Base-by-base conservation (phyloP, 2,329 filamentous ascomycete genomes). In the Pseudopyrenochaeta lycopersici region DNA sequence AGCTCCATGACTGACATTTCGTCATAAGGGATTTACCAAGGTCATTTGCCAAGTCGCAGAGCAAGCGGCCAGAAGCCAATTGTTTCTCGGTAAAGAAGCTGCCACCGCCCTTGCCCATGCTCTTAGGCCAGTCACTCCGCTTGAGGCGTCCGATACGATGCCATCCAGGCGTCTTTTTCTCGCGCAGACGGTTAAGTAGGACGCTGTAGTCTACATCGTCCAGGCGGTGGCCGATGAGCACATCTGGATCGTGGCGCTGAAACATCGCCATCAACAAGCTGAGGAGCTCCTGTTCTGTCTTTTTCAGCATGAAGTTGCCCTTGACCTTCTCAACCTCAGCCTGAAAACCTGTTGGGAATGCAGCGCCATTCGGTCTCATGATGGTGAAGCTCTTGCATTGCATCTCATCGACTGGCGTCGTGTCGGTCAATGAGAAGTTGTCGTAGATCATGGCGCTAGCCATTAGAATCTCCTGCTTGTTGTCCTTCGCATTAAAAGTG, bases 201-300 rank as follows among this genome's bases (percentile, higher is more conserved):
- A 97, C 88, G 64, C 92, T 96, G 74, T 96, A 96, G 73, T 99
- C 95, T 3, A 97, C 92, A 67, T 96, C 95, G 75, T 99, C 95
- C n/a, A 99, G 84, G 68, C 96, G 90, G 75, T 99, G 94, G 11
- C 95, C 95, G 63, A 98, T 84, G 31, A 99, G 85, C 27, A 97
- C 92, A 79, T 99, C 95, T 0, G 95, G 95, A 68, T 99, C 95
- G 56, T 90, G 88, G 27, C 89, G 85, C 67, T 96, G 91, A 33
- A 99, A 84, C 66, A 97, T 88, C 2, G 93, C 93, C 58, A 99
- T 80, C 74, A 99, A 96, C 73, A 93, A 91, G 63, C 89, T 90
- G 6, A 99, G 82, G 31, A 99, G 85, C 55, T 95, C 91, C 29
- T 87, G 85, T 72, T 99, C 95, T 44, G 88, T 91, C 76, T 89